Evolutionary conservation across 1,284 basidiomycete species (phyloP).

Genomic region (Ceratobasidium sp.): DNA sequence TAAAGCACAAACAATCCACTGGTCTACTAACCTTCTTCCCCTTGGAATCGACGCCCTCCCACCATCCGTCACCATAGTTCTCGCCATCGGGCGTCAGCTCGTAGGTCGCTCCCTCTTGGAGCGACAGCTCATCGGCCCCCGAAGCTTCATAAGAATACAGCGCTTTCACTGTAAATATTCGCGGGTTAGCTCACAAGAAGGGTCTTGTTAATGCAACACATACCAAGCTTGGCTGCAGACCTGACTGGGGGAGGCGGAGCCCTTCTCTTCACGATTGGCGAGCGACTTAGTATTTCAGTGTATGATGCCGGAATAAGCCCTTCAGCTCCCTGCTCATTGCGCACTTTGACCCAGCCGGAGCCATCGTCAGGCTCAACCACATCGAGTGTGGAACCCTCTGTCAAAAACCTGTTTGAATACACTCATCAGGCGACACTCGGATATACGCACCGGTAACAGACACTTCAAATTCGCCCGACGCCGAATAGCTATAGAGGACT

Average conservation of each 20-base stretch:
- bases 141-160: slow-evolving; percentile 77
- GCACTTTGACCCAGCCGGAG: slow-evolving; percentile 87
- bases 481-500: slow-evolving; percentile 77
- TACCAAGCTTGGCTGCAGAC: slow-evolving; percentile 32
- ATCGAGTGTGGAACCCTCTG: slow-evolving; percentile 72
- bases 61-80: slow-evolving; percentile 82
- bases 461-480: slow-evolving; percentile 82
- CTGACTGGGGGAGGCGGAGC: slow-evolving; percentile 46
- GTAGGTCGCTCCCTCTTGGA: slow-evolving; percentile 72
- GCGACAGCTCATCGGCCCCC: slow-evolving; percentile 75
- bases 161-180: slow-evolving; percentile 68
- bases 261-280: slow-evolving; percentile 21
- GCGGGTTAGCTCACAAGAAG: not conserved
- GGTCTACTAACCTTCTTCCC: slow-evolving; percentile 63
- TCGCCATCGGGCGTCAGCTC: slow-evolving; percentile 74
- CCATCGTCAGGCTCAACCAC: slow-evolving; percentile 83
- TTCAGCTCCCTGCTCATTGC: slow-evolving; percentile 66
- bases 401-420: slow-evolving; percentile 30
- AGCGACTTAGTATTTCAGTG: slow-evolving; percentile 62
- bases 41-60: slow-evolving; percentile 76
- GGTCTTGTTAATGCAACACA: not conserved
- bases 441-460: slow-evolving; percentile 68
- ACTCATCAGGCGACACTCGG: slow-evolving; percentile 25
- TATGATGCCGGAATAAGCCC: slow-evolving; percentile 86
- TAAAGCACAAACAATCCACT: not conserved